Percentiles rank a stretch among this genome's conserved stretches.
These are phyloP conservation scores for Typha latifolia DNA, from an alignment of 176 grass and related monocot species.

Conservation along the genomic window DNA sequence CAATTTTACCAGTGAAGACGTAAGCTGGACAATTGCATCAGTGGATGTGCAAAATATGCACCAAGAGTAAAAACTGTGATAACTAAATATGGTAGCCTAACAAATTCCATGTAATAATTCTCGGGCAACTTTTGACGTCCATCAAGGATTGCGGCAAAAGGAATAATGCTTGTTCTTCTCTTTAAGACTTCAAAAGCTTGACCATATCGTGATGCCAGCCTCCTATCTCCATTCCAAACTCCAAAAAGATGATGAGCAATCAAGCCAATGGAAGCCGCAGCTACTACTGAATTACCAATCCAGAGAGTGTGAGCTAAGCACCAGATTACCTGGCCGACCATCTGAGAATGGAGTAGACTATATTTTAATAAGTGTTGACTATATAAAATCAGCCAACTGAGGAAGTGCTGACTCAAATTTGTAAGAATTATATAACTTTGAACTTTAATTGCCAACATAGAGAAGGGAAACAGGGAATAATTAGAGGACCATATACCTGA, in stretches of 20 bases:
- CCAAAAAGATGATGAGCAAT: slow-evolving; percentile 84
- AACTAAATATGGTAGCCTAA: slow-evolving; percentile 62
- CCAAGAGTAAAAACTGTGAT: slow-evolving; percentile 72
- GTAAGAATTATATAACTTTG: neutral
- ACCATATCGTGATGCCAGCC: slow-evolving; percentile 48
- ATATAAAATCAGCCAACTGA: neutral
- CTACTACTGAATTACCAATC: slow-evolving; percentile 80
- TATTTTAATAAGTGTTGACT: too few species aligned
- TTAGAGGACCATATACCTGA: slow-evolving; percentile 35
- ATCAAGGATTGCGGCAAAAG: slow-evolving; percentile 68
- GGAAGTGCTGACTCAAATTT: neutral
- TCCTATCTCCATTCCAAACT: slow-evolving; percentile 88
- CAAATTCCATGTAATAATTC: slow-evolving; percentile 88
- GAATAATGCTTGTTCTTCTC: slow-evolving; percentile 74
- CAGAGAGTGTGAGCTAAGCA: slow-evolving; percentile 89
- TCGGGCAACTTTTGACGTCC: slow-evolving; percentile 75
- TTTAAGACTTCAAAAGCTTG: slow-evolving; percentile 63
- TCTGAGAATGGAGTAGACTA: slow-evolving; percentile 21
- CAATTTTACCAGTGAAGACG: slow-evolving; percentile 63
- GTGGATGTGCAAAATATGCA: slow-evolving; percentile 76
- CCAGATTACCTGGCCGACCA: slow-evolving; percentile 95
- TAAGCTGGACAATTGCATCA: slow-evolving; percentile 94
- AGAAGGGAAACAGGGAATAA: neutral
- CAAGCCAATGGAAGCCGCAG: slow-evolving; percentile 62
- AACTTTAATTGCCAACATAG: too few species aligned